Base-by-base conservation (phyloP, 805 yeast species). In the Zygosaccharomyces lentus region DNA sequence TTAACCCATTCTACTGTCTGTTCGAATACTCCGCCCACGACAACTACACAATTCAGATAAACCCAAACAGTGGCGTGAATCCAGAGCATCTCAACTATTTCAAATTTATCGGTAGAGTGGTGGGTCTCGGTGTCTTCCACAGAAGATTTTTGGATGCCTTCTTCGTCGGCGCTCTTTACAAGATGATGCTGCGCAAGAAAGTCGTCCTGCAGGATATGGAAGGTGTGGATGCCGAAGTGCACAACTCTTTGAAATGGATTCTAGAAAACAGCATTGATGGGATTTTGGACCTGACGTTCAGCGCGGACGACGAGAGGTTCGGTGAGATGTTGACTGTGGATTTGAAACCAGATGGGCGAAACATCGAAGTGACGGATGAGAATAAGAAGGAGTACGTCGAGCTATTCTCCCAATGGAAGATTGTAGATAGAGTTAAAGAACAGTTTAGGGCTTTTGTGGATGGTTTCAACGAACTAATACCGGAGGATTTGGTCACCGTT, bases 1-100 rank as follows among this genome's bases (percentile, higher is more conserved):
- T 93, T 69, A 90, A 93, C 66, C 99, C 99, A 52, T 87, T 90
- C 68, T 93, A 93, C 68, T 91, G 99, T 71, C 73, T 93, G 61
- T 93, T 93, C 66, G 97, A 93, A 70, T 93, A 93, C 68, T 89
- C 97, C 13, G 95, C 98, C 30, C 96, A 90, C 70, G 99, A 93
- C 71, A 93, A 93, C 68, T 93, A 93, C 71, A 93, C 99, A 0
- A 76, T 93, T 66, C 99, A 93, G 70, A 93, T 93, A 71, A 93
- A 91, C 74, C 96, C 98, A 56, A 93, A 91, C 69, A 87, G 96
- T 17, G 96, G 89, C 52, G 87, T 93, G 59, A 93, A 93, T 67
- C 97, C 98, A 17, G 99, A 93, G 73, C 99, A 93, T 69, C 79
- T 93, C 75, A 90, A 89, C 68, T 93, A 93, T 71, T 93, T 93